phyloP scores from a whole-genome alignment of 1,139 yeast species.

The Suhomyces terraborum region DNA sequence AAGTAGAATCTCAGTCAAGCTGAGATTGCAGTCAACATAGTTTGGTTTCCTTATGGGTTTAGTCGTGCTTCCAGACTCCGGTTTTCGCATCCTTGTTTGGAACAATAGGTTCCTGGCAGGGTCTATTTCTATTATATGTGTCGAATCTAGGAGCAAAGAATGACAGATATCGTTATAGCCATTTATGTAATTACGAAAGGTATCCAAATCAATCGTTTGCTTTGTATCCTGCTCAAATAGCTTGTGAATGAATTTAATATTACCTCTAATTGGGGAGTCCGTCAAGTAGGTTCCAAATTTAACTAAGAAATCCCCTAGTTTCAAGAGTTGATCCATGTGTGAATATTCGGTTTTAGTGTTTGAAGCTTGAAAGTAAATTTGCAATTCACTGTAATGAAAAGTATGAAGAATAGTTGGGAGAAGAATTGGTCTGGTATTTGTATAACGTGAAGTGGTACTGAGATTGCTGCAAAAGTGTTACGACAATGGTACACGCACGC shows the following conservation, averaged over 20 bases:
- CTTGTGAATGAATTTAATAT: constrained; percentile 7
- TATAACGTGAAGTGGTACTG: too few species aligned
- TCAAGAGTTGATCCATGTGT: background rate
- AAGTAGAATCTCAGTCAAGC: constrained; percentile 18
- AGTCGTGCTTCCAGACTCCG: too few species aligned
- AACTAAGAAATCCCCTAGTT: constrained; percentile 12
- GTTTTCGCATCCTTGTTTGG: background rate
- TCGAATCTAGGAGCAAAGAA: background rate
- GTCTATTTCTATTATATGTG: background rate
- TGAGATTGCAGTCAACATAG: background rate
- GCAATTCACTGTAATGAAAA: background rate
- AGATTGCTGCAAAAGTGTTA: constrained; percentile 10
- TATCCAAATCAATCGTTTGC: background rate
- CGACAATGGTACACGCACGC: constrained; percentile 2
- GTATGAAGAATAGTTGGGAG: too few species aligned
- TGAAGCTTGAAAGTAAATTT: background rate
- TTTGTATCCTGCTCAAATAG: constrained; percentile 1
- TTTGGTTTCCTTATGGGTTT: background rate
- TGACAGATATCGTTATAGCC: constrained; percentile 31
- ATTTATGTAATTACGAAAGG: constrained; percentile 21
- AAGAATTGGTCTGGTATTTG: too few species aligned
- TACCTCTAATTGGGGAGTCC: constrained; percentile 16
- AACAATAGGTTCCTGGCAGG: background rate
- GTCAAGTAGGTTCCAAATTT: background rate
- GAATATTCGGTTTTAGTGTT: background rate